Conservation (phyloP, 2,329 filamentous ascomycete genomes). For the Hypoxylon sp. region DNA sequence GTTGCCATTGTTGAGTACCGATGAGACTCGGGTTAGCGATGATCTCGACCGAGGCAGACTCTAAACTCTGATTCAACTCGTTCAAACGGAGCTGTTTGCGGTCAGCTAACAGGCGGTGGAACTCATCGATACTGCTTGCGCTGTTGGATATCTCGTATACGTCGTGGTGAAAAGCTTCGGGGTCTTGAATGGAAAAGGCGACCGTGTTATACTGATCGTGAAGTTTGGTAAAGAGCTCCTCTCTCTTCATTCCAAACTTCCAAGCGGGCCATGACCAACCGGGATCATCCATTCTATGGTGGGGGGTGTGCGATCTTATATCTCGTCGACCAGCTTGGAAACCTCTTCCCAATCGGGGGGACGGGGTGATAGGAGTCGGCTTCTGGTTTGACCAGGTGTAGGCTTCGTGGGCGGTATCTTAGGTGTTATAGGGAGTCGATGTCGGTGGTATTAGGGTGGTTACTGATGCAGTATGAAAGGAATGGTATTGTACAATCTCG, state of each 20-base stretch:
- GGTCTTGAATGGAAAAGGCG: constrained; percentile 69
- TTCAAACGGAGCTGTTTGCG: constrained; percentile 68
- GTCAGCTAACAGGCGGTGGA: constrained; percentile 67
- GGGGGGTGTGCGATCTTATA: constrained; percentile 2
- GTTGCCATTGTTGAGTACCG: constrained; percentile 71
- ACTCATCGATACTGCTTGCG: constrained; percentile 67
- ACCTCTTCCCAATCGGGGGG: constrained; percentile 17
- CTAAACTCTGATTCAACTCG: constrained; percentile 70
- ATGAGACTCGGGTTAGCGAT: constrained; percentile 72
- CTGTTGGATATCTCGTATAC: constrained; percentile 71
- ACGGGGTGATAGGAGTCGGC: constrained; percentile 13
- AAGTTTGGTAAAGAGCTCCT: constrained; percentile 70
- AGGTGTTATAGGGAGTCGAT: constrained; percentile 28
- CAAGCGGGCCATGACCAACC: constrained; percentile 70
- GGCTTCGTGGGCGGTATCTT: constrained; percentile 30
- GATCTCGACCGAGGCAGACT: constrained; percentile 73
- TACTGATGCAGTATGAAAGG: constrained; percentile 40
- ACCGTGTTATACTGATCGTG: constrained; percentile 74
- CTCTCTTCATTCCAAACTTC: constrained; percentile 75
- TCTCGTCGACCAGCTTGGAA: constrained; percentile 19
- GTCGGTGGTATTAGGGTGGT: constrained; percentile 38
- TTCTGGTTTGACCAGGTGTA: constrained; percentile 12
- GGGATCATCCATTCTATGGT: constrained; percentile 68
- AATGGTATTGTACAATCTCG: constrained; percentile 48
- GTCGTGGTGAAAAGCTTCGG: constrained; percentile 73